Conservation (phyloP, 352 stramenopile genomes). For the Plasmopara viticola region DNA sequence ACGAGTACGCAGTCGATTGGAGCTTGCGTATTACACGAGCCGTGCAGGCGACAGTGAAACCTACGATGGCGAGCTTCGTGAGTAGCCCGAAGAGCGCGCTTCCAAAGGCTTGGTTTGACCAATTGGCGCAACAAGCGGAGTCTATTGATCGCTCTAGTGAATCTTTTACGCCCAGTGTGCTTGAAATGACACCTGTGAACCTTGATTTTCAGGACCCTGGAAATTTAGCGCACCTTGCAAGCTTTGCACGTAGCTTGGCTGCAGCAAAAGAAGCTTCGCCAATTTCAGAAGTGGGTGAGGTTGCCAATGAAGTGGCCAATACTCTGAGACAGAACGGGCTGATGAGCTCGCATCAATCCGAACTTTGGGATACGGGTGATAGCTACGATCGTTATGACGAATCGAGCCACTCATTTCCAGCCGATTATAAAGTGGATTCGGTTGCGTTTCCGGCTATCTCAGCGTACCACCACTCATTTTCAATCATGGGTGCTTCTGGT, state of each 20-base stretch:
- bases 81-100: slow-evolving; percentile 70
- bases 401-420: slow-evolving; percentile 59
- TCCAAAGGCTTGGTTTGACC: slow-evolving; percentile 72
- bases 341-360: slow-evolving; percentile 36
- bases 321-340: slow-evolving; percentile 41
- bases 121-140: slow-evolving; percentile 44
- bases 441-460: slow-evolving; percentile 13
- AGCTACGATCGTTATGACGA: slow-evolving; percentile 53
- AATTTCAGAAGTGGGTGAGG: slow-evolving; percentile 25
- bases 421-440: slow-evolving; percentile 36
- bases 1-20: slow-evolving; percentile 68
- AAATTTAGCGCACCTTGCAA: slow-evolving; percentile 64
- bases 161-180: slow-evolving; percentile 23
- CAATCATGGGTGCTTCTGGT: slow-evolving; percentile 29
- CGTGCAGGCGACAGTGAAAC: slow-evolving; percentile 75
- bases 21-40: slow-evolving; percentile 71
- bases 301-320: slow-evolving; percentile 76
- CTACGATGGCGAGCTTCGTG: slow-evolving; percentile 49
- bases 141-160: slow-evolving; percentile 41
- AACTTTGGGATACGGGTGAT: slow-evolving; percentile 60
- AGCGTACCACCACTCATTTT: slow-evolving; percentile 17
- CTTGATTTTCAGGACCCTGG: slow-evolving; percentile 55
- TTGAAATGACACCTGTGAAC: slow-evolving; percentile 20
- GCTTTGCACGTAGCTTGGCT: slow-evolving; percentile 58
- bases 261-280: slow-evolving; percentile 19